Base-by-base conservation (phyloP, 2,329 filamentous ascomycete species). In the Microdochium trichocladiopsis region DNA sequence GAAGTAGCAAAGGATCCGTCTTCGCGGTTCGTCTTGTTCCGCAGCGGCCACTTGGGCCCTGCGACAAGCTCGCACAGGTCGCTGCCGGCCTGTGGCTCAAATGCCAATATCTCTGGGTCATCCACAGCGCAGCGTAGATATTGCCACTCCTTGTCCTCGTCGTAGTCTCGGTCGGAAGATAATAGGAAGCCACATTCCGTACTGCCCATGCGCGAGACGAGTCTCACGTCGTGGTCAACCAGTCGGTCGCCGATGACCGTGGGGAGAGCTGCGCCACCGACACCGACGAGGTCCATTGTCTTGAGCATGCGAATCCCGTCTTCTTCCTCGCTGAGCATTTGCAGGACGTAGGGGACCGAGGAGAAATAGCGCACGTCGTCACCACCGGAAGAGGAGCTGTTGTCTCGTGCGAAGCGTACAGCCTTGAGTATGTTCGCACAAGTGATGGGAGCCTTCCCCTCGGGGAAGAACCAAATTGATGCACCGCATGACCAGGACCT, bases 141-240 rank as follows among this genome's bases (percentile, higher is more conserved):
- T 55, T 84, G 75, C 83, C 82, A 87, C 2, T 77, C 76, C n/a
- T 66, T 72, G 52, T 87, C 82, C 0, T 56, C 62, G 0, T 52
- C 53, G 52, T 79, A 86, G 23, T 81, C 67, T 22, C 83, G 74
- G 60, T 81, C 74, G 0, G 83, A 87, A 3, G 79, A 84, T 60
- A 87, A 71, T 14, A 87, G 62, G 54, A 87, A 87, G 0, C 83
- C 83, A 52, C 82, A 86, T 60, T 87, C 83, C 9, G 82, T 79
- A 58, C 82, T 86, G 2, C 84, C 83, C 61, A 83, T 84, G 41
- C 84, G 71, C 0, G 81, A 86, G 1, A 85, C 67, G 4, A 87
- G 72, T 9, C 78, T 79, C 1, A 87, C 73, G 0, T 71, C 73
- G 5, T 68, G 61, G 0, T 63, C 51, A 0, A 84, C 76, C 2